Evolutionary conservation across 306 rosid species (phyloP), one percentile per base, ranked within the genome.

Genomic region (Vigna angularis): DNA sequence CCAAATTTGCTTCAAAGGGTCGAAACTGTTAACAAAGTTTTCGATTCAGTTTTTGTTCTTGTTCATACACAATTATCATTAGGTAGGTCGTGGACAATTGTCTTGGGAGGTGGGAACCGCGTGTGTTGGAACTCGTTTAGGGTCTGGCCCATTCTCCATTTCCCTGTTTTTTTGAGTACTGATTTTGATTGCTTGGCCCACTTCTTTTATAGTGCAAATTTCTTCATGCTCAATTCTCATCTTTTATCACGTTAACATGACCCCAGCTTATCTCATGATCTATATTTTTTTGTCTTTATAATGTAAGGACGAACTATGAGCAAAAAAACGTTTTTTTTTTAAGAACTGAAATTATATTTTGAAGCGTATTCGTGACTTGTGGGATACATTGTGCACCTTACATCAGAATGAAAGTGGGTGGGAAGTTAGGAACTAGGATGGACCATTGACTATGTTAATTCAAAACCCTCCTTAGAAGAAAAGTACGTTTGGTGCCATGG

Each of bases 1-100:
- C 74, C 68, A 72, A 28, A 9, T 61, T 61, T 59, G 15, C 32
- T 15, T 13, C 63, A 16, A 57, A 18, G 67, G 56, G 18, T 45
- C 24, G 9, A 24, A 22, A 1, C 15, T 52, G 10, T 45, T 67
- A 50, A 9, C 36, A 42, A 12, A 6, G 14, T 17, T 28, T 68
- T 13, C 18, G 22, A 67, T 53, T 66, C 68, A 56, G 20, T 64
- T 76, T 66, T 50, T 76, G 66, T 22, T 66, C 48, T 76, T 66
- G 66, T 28, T 51, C 11, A 51, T 66, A 11, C 18, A 45, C 53
- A 49, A 5, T 48, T 18, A 50, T 50, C 14, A 12, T 66, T 26
- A 56, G 62, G 40, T 24, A 70, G 26, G 59, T 9, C 34, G 7
- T 4, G 26, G n/a, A 65, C 32, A 5, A 26, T 22, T 66, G 74